Evolutionary conservation across 2,329 filamentous ascomycete genomes (phyloP).

Genomic region (Pseudogymnoascus sp.): DNA sequence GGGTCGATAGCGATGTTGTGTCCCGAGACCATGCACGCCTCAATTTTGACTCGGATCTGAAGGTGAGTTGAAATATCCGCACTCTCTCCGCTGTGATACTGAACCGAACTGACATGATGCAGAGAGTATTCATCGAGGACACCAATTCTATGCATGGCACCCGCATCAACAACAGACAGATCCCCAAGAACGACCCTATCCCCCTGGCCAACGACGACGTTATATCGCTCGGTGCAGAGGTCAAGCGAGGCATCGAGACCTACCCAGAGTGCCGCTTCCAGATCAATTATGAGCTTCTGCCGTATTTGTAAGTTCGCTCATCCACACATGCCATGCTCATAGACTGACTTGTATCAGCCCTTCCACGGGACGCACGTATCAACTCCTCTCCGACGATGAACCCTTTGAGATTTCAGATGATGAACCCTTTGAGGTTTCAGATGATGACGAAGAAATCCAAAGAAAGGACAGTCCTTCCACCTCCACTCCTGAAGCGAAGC

Average conservation of each 20-base stretch:
- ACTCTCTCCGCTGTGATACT: not conserved
- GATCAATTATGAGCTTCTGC: constrained; percentile 23
- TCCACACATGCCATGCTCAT: not conserved
- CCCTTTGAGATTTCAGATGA: constrained; percentile 1
- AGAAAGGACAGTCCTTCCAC: not conserved
- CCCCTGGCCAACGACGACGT: constrained; percentile 32
- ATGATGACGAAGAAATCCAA: not conserved
- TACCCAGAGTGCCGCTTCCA: constrained; percentile 30
- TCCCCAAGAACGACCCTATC: constrained; percentile 30
- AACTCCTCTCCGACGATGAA: not conserved
- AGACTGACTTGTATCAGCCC: not conserved
- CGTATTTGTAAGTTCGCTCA: constrained; percentile 24
- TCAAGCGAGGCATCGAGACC: constrained; percentile 41
- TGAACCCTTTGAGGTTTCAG: not conserved
- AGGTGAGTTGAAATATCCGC: constrained; percentile 35
- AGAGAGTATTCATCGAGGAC: constrained; percentile 46
- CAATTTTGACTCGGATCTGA: constrained; percentile 36
- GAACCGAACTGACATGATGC: constrained; percentile 25
- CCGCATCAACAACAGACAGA: constrained; percentile 42
- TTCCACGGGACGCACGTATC: constrained; percentile 3
- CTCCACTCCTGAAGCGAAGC: not conserved
- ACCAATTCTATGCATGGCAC: constrained; percentile 58
- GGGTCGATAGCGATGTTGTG: constrained; percentile 67
- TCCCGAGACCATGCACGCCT: constrained; percentile 61
- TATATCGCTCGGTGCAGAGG: constrained; percentile 43